These are phyloP conservation scores for Endocladia muricata DNA, from an alignment of 31 red algal genomes.

Conservation along the genomic window DNA sequence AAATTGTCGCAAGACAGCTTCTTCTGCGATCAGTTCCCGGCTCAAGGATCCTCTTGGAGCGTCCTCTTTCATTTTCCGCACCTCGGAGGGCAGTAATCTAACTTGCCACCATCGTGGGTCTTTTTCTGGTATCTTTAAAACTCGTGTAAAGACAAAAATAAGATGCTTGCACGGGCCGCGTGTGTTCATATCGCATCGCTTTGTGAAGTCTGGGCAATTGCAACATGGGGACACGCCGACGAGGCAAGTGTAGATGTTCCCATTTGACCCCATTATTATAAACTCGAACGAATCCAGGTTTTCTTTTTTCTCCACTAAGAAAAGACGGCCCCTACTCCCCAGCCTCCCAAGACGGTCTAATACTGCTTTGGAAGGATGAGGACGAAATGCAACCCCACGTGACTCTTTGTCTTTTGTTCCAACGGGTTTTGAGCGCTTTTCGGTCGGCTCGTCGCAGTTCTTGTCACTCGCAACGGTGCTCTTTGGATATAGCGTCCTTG, in stretches of 20 bases:
- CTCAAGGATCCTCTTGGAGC: background rate
- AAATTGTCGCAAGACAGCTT: conserved; percentile 26
- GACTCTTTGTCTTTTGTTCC: conserved; percentile 11
- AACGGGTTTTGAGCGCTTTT: no score
- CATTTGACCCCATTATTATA: conserved; percentile 52
- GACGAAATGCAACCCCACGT: conserved; percentile 1
- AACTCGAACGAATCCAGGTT: background rate
- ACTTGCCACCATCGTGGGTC: conserved; percentile 42
- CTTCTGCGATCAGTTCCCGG: conserved; percentile 17
- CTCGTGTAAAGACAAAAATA: conserved; percentile 44
- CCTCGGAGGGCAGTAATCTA: conserved; percentile 21
- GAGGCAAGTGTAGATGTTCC: conserved; percentile 26
- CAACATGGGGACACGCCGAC: conserved; percentile 32
- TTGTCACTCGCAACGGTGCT: no score
- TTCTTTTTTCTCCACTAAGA: background rate
- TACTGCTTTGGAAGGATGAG: conserved; percentile 17
- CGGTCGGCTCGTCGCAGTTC: no score
- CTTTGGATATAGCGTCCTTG: no score
- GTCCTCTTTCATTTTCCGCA: conserved; percentile 2
- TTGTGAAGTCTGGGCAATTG: conserved; percentile 56
- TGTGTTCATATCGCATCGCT: background rate
- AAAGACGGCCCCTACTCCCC: background rate
- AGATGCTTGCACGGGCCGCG: conserved; percentile 60
- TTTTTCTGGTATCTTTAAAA: conserved; percentile 17
- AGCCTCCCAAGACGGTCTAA: conserved; percentile 15